Evolutionary conservation across 768 basidiomycete species (phyloP).

Genomic region (Hirschioporus abietinus): DNA sequence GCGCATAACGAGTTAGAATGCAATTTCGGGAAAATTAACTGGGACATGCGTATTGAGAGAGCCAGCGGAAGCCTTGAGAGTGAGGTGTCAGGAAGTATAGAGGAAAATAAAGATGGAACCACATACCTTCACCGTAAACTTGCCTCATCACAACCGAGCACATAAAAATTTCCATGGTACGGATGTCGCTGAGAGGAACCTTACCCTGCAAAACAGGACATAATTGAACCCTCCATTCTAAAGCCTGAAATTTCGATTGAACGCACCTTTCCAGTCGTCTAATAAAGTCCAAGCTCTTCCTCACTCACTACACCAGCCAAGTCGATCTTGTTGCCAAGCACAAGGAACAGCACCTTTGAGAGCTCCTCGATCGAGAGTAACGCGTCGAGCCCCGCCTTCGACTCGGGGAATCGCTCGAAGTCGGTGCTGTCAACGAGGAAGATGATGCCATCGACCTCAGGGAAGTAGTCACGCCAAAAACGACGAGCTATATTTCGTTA

Average conservation of each 20-base stretch:
- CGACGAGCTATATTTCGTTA: constrained; percentile 63
- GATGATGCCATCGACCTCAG: constrained; percentile 97
- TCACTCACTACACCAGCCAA: constrained; percentile 97
- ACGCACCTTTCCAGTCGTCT: constrained; percentile 97
- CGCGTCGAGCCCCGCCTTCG: constrained; percentile 95
- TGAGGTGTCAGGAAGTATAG: background rate
- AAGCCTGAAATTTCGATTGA: background rate
- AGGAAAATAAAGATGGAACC: background rate
- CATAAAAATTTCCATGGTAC: constrained; percentile 99
- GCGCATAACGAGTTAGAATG: constrained; percentile 6
- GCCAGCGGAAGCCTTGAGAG: constrained; percentile 81
- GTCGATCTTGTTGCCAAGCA: constrained; percentile 99
- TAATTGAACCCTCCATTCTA: background rate
- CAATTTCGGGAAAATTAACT: background rate
- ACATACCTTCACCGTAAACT: constrained; percentile 91
- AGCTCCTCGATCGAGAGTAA: constrained; percentile 95
- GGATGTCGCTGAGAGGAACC: constrained; percentile 91
- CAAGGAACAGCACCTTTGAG: constrained; percentile 93
- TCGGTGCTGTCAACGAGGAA: constrained; percentile 98
- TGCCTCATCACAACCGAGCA: constrained; percentile 99
- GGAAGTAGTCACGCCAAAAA: constrained; percentile 99
- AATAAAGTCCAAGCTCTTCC: constrained; percentile 95
- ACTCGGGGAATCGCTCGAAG: constrained; percentile 92
- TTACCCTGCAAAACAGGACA: constrained; percentile 63
- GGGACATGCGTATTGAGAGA: constrained; percentile 87